Evolutionary conservation across 2,329 filamentous ascomycete species (phyloP).

Genomic region (Claviceps cyperi): DNA sequence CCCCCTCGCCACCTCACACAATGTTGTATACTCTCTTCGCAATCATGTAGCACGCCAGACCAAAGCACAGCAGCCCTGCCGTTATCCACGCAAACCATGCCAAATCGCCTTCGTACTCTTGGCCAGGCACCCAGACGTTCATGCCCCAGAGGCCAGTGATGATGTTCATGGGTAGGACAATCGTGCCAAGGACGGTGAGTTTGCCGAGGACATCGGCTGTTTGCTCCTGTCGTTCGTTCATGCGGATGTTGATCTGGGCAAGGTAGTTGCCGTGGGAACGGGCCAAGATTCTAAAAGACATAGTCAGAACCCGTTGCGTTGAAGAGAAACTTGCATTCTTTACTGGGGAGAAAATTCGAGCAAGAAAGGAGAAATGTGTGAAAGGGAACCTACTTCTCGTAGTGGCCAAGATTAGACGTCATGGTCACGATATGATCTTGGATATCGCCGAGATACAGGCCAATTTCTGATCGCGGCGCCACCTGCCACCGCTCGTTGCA

Average conservation of each 20-base stretch:
- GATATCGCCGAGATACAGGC: slow-evolving; percentile 94
- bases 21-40: slow-evolving; percentile 77
- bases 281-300: slow-evolving; percentile 51
- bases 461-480: slow-evolving; percentile 86
- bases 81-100: slow-evolving; percentile 66
- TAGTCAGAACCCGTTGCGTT: not conserved
- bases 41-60: slow-evolving; percentile 62
- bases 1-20: slow-evolving; percentile 30
- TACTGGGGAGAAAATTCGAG: not conserved
- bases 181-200: slow-evolving; percentile 88
- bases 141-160: slow-evolving; percentile 98
- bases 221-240: slow-evolving; percentile 95
- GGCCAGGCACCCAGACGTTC: slow-evolving; percentile 93
- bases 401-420: slow-evolving; percentile 90
- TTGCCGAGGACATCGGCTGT: slow-evolving; percentile 91
- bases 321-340: too few relatives aligned
- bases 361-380: too few relatives aligned
- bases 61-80: slow-evolving; percentile 63
- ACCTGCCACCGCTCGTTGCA: slow-evolving; percentile 98
- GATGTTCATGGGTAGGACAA: slow-evolving; percentile 97
- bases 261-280: slow-evolving; percentile 93
- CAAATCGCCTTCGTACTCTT: slow-evolving; percentile 62
- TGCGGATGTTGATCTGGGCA: slow-evolving; percentile 97
- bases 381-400: slow-evolving; percentile 61
- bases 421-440: slow-evolving; percentile 99